Conservation (phyloP, 495 filamentous ascomycete genomes). For the Lindgomyces ingoldianus region DNA sequence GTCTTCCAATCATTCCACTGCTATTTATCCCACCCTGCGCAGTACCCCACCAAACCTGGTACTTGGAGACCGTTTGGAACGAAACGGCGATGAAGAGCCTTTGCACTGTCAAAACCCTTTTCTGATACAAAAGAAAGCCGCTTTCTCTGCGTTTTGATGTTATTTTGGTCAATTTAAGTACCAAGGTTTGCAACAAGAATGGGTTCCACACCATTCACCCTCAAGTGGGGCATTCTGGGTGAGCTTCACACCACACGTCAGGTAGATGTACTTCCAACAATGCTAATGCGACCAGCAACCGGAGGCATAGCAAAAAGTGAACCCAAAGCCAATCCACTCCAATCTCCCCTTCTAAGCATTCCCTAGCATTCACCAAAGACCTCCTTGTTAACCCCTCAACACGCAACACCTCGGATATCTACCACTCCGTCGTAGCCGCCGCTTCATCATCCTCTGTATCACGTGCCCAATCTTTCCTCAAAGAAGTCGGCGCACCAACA, state of each 20-base stretch:
- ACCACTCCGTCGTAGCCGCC: constrained; percentile 76
- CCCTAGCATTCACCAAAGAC: constrained; percentile 71
- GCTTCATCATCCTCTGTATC: constrained; percentile 74
- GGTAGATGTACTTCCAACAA: not conserved
- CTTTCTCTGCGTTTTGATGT: not conserved
- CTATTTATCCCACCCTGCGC: not conserved
- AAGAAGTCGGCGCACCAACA: constrained; percentile 61
- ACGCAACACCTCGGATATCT: constrained; percentile 71
- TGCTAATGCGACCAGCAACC: constrained; percentile 28
- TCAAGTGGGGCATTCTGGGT: constrained; percentile 80
- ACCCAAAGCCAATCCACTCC: not conserved
- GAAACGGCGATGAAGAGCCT: not conserved
- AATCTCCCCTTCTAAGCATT: not conserved
- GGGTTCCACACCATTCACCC: constrained; percentile 54
- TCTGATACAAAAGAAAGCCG: not conserved
- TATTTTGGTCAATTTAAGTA: not conserved
- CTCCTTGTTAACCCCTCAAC: constrained; percentile 74
- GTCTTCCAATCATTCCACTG: not conserved
- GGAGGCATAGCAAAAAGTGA: constrained; percentile 38
- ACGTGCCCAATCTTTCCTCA: constrained; percentile 71
- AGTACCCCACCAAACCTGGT: not conserved
- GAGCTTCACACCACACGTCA: constrained; percentile 25
- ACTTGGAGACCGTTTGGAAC: not conserved
- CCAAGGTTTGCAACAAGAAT: constrained; percentile 8
- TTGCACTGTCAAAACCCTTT: not conserved